Base-by-base conservation (phyloP, 2,329 filamentous ascomycete genomes). In the Aspergillus sp. region DNA sequence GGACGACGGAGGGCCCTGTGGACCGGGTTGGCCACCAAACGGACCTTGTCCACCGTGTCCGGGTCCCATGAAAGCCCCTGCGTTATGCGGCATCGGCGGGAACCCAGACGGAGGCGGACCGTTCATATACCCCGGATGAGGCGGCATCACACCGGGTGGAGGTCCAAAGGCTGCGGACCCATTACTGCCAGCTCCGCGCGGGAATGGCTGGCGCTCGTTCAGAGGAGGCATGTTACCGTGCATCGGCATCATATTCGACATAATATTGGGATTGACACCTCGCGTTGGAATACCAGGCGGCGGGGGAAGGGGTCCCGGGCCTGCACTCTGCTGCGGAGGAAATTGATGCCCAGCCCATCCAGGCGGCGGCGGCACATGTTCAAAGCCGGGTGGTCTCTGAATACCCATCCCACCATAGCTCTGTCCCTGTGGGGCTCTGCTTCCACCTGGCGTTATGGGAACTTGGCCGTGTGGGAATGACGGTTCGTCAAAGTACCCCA, bases 101-200 rank as follows among this genome's bases (percentile, higher is more conserved):
- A 61, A 61, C 3, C 48, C 58, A 26, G 52, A 52, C 4, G 59
- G 61, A 4, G 58, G 60, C 2, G 51, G 58, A 29, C 59, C 61
- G 32, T 60, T 61, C 52, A 66, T 58, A 37, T 64, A 67, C 15
- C 62, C 63, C 3, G 61, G 63, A 10, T 5, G 19, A 15, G 62
- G 63, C 16, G 62, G 62, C 46, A 61, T 60, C 57, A 65, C 64
- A 29, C 61, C 61, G 4, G 61, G 62, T 8, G 62, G 62, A 30
- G 53, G 55, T 2, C 50, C 55, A 32, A 53, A 58, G 17, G 44
- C 49, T 10, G 46, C 40, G 4, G 52, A 34, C 15, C 42, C 45
- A 37, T 39, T 48, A n/a, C 46, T 51, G 20, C 45, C 49, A 14
- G 49, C 48, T 26, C 49, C 49, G 32, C 60, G 60, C 27, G 61